These are phyloP conservation scores for Alternaria alternata DNA, from an alignment of 2,329 filamentous ascomycete species.

Conservation along the genomic window DNA sequence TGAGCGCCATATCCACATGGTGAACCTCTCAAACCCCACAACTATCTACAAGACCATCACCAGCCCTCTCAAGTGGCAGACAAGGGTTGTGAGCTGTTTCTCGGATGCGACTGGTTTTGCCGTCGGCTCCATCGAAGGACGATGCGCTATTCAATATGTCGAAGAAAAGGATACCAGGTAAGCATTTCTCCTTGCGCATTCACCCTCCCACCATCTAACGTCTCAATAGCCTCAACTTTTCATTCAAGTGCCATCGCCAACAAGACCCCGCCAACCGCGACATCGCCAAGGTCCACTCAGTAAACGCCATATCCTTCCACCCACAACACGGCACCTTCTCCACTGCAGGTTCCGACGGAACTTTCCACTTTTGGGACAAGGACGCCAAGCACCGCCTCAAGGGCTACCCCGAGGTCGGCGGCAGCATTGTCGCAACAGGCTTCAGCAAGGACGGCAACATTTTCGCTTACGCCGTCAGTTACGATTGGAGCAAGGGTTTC, in stretches of 20 bases:
- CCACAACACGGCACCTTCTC: conserved; percentile 97
- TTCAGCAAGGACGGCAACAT: conserved; percentile 83
- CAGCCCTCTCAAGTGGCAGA: conserved; percentile 98
- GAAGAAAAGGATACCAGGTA: conserved; percentile 88
- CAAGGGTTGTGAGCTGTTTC: conserved; percentile 93
- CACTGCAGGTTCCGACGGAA: conserved; percentile 93
- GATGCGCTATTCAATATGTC: conserved; percentile 97
- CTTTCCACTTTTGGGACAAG: conserved; percentile 94
- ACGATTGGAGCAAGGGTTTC: conserved; percentile 99
- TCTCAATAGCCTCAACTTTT: conserved; percentile 78
- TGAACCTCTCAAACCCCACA: conserved; percentile 86
- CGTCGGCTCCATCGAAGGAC: conserved; percentile 94
- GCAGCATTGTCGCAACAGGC: conserved; percentile 87
- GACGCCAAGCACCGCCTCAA: conserved; percentile 62
- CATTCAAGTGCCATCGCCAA: conserved; percentile 98
- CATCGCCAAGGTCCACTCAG: conserved; percentile 87
- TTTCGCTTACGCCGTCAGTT: conserved; percentile 76
- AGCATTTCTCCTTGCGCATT: conserved; percentile 3
- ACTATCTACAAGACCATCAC: conserved; percentile 97
- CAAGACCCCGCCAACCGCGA: conserved; percentile 68
- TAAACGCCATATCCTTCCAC: conserved; percentile 98
- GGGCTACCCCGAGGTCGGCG: conserved; percentile 72
- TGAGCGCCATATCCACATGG: conserved; percentile 93
- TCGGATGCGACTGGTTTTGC: conserved; percentile 90
- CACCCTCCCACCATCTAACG: conserved; percentile 18